These are phyloP conservation scores for Penicillium decumbens DNA, from an alignment of 2,329 filamentous ascomycete genomes.

Conservation along the genomic window DNA sequence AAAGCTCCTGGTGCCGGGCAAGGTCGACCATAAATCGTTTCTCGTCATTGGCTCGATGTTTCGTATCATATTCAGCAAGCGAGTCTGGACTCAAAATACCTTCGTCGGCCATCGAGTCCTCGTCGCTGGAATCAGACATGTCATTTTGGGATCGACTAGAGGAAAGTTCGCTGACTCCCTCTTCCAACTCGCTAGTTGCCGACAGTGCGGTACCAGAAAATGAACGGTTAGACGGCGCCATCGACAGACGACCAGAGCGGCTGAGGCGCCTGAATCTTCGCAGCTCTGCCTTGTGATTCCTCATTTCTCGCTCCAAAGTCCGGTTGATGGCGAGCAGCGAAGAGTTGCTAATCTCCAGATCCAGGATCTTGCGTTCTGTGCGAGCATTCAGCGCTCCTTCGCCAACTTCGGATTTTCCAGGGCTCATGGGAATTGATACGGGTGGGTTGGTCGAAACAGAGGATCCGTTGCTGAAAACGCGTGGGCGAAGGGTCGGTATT, in stretches of 20 bases:
- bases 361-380: conserved; percentile 88
- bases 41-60: conserved; percentile 69
- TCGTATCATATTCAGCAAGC: conserved; percentile 39
- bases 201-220: conserved; percentile 42
- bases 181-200: conserved; percentile 46
- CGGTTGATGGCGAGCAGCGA: conserved; percentile 93
- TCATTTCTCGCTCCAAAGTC: conserved; percentile 82
- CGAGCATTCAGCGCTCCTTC: conserved; percentile 84
- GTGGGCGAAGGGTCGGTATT: conserved; percentile 27
- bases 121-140: conserved; percentile 39
- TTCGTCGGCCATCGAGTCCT: conserved; percentile 37
- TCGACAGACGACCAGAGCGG: conserved; percentile 68
- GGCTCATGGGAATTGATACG: conserved; percentile 52
- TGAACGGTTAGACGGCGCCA: conserved; percentile 48
- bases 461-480: conserved; percentile 34
- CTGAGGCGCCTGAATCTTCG: conserved; percentile 82
- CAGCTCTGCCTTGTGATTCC: conserved; percentile 84
- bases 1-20: conserved; percentile 78
- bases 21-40: conserved; percentile 79
- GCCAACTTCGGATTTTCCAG: conserved; percentile 42
- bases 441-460: conserved; percentile 37
- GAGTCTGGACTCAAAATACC: conserved; percentile 34
- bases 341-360: conserved; percentile 93
- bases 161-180: conserved; percentile 32
- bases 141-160: conserved; percentile 31